Evolutionary conservation across 345 rosid genomes (phyloP), one percentile per base, ranked within the genome.

Genomic region (Dovyalis caffra): DNA sequence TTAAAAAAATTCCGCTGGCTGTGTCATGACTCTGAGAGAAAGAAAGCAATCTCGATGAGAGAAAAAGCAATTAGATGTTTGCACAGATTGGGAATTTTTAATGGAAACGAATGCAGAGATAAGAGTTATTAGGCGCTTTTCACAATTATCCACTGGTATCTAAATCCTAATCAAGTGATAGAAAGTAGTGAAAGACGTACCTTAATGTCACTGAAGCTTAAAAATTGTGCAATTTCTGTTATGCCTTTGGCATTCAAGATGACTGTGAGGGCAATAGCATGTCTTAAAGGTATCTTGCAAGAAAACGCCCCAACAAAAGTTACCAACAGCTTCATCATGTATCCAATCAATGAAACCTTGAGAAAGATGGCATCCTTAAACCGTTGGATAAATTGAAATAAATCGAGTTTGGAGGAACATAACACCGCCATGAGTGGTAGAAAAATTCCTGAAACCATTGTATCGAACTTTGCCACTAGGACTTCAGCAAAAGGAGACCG

Each of bases 401-500:
- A 9, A 73, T 82, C 26, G 4, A 73, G 20, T 73, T 58, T 75
- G 69, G 64, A 64, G 25, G 80, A 83, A 28, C 71, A 66, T 31
- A 21, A 73, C 11, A 51, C 51, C 5, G 67, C 45, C 72, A 75
- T 2, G 7, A 82, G 79, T 2, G 88, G 84, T 8, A 85, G 32
- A 38, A 80, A 47, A 70, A 79, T 58, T 0, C 86, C 86, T 12
- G 79, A 29, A 23, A 77, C 37, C 0, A 80, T 5, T 5, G 80
- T 70, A 9, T 82, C 84, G 6, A 82, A 53, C 64, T 82, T 85
- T 0, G 64, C 66, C 1, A 76, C 69, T 38, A 85, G 37, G 31
- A 26, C 47, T 14, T 73, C 33, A 12, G 85, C 87, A 8, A 82
- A 75, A 5, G 85, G 87, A 33, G 78, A 82, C 10, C 85, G 82